A percentile compares a stretch with the other conserved stretches of the same genome.
These are phyloP conservation scores for Penicillium nordicum DNA, from an alignment of 2,329 filamentous ascomycete genomes.

Conservation along the genomic window DNA sequence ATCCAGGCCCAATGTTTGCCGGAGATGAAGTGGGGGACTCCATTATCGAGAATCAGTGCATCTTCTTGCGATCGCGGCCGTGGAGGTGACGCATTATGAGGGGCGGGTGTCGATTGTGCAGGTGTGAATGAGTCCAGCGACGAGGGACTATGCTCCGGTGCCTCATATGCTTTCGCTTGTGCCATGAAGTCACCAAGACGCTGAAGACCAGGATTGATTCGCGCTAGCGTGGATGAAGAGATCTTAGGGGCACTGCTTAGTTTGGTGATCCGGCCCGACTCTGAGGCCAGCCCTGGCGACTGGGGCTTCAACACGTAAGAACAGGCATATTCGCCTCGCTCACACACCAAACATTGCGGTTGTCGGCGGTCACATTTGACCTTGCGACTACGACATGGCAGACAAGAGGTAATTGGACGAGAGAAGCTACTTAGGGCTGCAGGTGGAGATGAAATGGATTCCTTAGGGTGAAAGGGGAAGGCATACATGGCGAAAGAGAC, in stretches of 20 bases:
- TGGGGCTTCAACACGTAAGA: no score
- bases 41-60: neutral
- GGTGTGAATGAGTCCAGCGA: neutral
- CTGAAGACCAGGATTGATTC: neutral
- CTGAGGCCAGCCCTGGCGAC: no score
- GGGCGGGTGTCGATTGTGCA: neutral
- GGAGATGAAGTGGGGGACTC: neutral
- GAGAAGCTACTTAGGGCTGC: no score
- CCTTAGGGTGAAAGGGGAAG: no score
- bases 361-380: no score
- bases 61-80: neutral
- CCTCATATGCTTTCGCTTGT: neutral
- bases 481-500: no score
- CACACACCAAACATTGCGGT: no score
- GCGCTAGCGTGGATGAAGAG: neutral
- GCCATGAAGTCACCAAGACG: neutral
- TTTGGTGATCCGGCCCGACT: no score
- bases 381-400: no score
- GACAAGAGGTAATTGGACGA: no score
- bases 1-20: neutral
- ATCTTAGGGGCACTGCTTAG: neutral
- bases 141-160: neutral
- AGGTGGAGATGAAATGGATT: no score
- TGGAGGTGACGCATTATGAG: neutral
- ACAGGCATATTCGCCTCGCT: no score